Conservation (phyloP, 2,329 filamentous ascomycete species). For the Ramichloridium luteum region DNA sequence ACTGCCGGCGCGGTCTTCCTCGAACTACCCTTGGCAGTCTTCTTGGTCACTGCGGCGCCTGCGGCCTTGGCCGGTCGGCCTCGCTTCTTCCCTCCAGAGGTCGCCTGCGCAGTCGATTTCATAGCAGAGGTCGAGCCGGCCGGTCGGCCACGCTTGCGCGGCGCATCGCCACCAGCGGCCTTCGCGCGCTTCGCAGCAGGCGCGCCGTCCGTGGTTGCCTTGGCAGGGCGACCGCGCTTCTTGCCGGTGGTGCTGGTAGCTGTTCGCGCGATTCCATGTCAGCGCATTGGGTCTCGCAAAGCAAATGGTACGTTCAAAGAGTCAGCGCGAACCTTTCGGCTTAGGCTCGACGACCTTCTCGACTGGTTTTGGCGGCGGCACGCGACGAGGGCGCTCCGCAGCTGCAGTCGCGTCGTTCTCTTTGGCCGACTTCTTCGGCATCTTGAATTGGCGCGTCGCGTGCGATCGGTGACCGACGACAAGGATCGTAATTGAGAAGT, state of each 20-base stretch:
- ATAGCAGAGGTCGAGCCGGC: slow-evolving; percentile 5
- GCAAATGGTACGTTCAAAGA: no score
- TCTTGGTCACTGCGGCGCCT: slow-evolving; percentile 4
- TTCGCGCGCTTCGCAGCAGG: slow-evolving; percentile 3
- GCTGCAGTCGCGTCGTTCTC: slow-evolving; percentile 20
- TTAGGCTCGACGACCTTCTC: no score
- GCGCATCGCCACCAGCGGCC: slow-evolving; percentile 7
- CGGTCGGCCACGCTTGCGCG: slow-evolving; percentile 22
- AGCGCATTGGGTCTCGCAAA: no score
- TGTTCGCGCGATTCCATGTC: no score
- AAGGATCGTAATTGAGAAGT: no score
- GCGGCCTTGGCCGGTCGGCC: slow-evolving; percentile 10
- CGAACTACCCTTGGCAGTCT: slow-evolving; percentile 4
- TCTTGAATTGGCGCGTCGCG: no score
- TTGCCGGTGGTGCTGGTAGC: slow-evolving; percentile 7
- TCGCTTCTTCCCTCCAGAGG: slow-evolving; percentile 4
- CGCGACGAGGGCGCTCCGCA: slow-evolving; percentile 14
- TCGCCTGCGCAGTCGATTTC: slow-evolving; percentile 1
- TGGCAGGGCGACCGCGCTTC: slow-evolving; percentile 13
- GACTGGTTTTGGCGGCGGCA: no score
- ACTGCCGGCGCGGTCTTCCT: slow-evolving; percentile 7
- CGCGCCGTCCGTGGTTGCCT: slow-evolving; percentile 6
- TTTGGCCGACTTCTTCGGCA: no score
- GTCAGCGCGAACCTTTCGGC: background rate
- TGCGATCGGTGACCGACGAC: no score